These are phyloP conservation scores for Omphalea diandra DNA, from an alignment of 441 rosid genomes.

Conservation along the genomic window DNA sequence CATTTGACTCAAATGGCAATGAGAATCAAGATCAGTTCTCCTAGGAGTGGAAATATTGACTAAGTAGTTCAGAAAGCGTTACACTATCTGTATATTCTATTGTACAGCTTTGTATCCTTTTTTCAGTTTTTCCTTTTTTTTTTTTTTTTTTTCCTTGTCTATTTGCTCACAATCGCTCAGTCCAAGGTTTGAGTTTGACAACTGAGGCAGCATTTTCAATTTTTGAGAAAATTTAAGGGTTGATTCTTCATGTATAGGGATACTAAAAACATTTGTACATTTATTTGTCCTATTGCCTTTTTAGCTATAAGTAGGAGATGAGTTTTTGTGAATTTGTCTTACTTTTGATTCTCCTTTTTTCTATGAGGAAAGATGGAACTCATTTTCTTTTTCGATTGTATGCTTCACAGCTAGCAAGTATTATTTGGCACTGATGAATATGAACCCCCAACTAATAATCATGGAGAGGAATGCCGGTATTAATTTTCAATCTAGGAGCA, in stretches of 20 bases:
- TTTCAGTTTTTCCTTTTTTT: background rate
- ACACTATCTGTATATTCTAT: constrained; percentile 30
- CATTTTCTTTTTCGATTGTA: background rate
- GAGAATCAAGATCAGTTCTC: constrained; percentile 33
- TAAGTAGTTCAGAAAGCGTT: constrained; percentile 6
- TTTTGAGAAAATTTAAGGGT: constrained; percentile 11
- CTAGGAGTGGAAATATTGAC: constrained; percentile 23
- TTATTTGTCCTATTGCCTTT: constrained; percentile 15
- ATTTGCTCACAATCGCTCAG: background rate
- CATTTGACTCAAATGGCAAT: constrained; percentile 41
- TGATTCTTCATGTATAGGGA: constrained; percentile 8
- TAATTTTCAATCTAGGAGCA: too few species aligned
- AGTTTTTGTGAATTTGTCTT: constrained; percentile 16
- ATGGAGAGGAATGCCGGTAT: too few species aligned
- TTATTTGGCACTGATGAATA: too few species aligned
- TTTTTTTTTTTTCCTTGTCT: background rate
- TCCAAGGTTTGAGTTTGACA: constrained; percentile 6
- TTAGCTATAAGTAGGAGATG: constrained; percentile 15
- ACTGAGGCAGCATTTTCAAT: constrained; percentile 10
- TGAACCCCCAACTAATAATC: too few species aligned
- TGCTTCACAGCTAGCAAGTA: too few species aligned
- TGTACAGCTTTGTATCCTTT: constrained; percentile 40
- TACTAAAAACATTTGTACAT: constrained; percentile 12
- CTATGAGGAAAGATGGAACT: too few species aligned
- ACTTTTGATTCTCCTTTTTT: background rate